A percentile compares a stretch with the other conserved stretches of the same genome.
Conservation (phyloP, 164 flowering plant species). For the Dillenia turbinata region DNA sequence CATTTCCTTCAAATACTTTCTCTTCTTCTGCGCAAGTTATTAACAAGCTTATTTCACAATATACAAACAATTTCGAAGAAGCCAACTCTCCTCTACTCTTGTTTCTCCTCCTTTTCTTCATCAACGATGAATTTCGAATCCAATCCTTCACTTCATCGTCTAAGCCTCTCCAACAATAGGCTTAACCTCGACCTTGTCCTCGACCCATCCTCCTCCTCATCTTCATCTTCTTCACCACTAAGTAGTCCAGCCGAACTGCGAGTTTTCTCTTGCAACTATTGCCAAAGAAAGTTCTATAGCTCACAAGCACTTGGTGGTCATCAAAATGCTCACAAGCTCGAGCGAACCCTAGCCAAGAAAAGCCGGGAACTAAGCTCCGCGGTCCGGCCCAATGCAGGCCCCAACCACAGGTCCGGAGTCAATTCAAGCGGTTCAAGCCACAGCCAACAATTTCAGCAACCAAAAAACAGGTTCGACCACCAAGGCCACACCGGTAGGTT, state of each 20-base stretch:
- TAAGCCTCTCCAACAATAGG: slow-evolving; percentile 27
- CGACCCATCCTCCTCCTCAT: slow-evolving; percentile 37
- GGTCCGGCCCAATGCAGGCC: slow-evolving; percentile 19
- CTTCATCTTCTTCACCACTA: slow-evolving; percentile 22
- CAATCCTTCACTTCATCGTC: slow-evolving; percentile 32
- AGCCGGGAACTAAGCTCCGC: slow-evolving; percentile 43
- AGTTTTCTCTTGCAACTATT: slow-evolving; percentile 70
- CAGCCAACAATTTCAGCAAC: slow-evolving; percentile 3
- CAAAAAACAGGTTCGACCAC: neutral
- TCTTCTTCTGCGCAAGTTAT: too few relatives aligned
- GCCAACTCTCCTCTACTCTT: neutral
- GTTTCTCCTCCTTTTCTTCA: neutral
- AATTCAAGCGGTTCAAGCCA: slow-evolving; percentile 3
- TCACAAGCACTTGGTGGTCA: slow-evolving; percentile 93
- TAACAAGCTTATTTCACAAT: too few relatives aligned
- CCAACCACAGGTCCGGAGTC: neutral
- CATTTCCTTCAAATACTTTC: too few relatives aligned
- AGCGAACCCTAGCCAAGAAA: slow-evolving; percentile 69
- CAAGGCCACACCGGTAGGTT: slow-evolving; percentile 9
- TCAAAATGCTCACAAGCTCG: slow-evolving; percentile 88
- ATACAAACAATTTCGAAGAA: too few relatives aligned
- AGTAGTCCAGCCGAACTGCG: slow-evolving; percentile 22
- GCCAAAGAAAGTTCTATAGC: slow-evolving; percentile 75
- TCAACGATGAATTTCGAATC: slow-evolving; percentile 39
- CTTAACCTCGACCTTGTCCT: slow-evolving; percentile 41